Conservation (phyloP, 192 early-diverging fungal genomes). For the Ambispora gerdemannii region DNA sequence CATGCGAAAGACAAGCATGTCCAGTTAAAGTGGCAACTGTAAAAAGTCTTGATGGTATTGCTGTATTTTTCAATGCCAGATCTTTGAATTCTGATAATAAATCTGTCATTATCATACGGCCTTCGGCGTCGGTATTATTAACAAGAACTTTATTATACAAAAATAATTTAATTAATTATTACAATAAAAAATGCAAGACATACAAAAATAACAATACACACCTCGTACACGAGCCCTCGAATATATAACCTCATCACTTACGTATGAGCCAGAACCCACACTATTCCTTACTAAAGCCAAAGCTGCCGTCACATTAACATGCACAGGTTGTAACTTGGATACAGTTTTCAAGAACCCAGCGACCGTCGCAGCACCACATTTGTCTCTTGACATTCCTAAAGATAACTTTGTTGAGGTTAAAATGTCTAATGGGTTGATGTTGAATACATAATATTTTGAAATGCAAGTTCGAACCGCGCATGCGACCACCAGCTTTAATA, state of each 20-base stretch:
- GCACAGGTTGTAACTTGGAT: slow-evolving; percentile 56
- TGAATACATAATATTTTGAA: background rate
- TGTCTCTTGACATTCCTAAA: slow-evolving; percentile 81
- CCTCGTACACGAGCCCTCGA: slow-evolving; percentile 72
- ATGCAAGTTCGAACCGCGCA: slow-evolving; percentile 56
- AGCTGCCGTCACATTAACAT: slow-evolving; percentile 66
- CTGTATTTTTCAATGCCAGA: slow-evolving; percentile 53
- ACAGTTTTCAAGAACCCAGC: slow-evolving; percentile 82
- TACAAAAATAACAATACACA: slow-evolving; percentile 31
- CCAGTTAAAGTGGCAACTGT: slow-evolving; percentile 88
- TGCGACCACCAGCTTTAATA: slow-evolving; percentile 75
- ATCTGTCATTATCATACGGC: slow-evolving; percentile 86
- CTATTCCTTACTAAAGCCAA: slow-evolving; percentile 82
- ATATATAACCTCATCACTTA: slow-evolving; percentile 78
- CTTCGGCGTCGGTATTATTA: slow-evolving; percentile 89
- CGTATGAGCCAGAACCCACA: slow-evolving; percentile 75
- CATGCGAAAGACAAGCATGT: slow-evolving; percentile 76
- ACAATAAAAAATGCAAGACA: too few species aligned
- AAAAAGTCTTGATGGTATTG: slow-evolving; percentile 54
- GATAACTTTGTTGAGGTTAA: too few species aligned
- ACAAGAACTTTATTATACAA: slow-evolving; percentile 54
- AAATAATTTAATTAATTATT: background rate
- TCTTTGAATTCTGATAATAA: slow-evolving; percentile 73
- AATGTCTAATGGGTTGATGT: background rate
- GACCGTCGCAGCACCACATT: slow-evolving; percentile 79